Conservation (phyloP, 768 basidiomycete genomes). For the Russula abietina region DNA sequence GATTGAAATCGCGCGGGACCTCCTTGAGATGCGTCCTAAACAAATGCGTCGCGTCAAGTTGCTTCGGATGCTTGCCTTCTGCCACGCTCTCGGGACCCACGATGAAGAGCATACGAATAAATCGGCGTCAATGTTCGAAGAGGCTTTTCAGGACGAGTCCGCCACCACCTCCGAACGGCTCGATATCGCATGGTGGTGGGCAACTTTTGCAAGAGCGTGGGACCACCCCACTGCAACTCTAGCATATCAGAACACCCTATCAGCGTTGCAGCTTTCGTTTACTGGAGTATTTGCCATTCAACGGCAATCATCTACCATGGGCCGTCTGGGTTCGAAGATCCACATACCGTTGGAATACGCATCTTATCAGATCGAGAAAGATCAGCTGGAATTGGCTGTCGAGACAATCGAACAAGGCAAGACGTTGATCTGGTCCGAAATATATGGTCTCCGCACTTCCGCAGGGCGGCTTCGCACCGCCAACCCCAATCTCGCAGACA, state of each 20-base stretch:
- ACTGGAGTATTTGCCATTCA: not conserved
- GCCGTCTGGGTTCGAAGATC: not conserved
- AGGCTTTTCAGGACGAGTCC: not conserved
- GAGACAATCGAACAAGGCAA: slow-evolving; percentile 11
- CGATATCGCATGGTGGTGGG: not conserved
- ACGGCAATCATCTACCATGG: not conserved
- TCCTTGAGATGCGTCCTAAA: not conserved
- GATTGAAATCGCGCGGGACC: not conserved
- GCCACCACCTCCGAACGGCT: not conserved
- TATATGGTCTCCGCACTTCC: slow-evolving; percentile 1
- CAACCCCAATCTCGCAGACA: not conserved
- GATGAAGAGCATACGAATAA: not conserved
- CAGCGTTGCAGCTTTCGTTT: not conserved
- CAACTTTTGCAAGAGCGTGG: not conserved
- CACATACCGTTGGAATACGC: slow-evolving; percentile 3
- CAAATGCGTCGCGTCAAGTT: not conserved
- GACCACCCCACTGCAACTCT: not conserved
- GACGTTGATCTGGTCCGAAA: slow-evolving; percentile 8
- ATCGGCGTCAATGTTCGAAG: not conserved
- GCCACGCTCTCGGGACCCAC: not conserved
- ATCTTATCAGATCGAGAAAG: not conserved
- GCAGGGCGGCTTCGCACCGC: not conserved
- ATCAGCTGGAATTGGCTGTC: slow-evolving; percentile 2
- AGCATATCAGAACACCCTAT: slow-evolving; percentile 5
- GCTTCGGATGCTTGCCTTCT: slow-evolving; percentile 1